Conservation (phyloP, 2,329 filamentous ascomycete species). For the Diaporthe destruens region DNA sequence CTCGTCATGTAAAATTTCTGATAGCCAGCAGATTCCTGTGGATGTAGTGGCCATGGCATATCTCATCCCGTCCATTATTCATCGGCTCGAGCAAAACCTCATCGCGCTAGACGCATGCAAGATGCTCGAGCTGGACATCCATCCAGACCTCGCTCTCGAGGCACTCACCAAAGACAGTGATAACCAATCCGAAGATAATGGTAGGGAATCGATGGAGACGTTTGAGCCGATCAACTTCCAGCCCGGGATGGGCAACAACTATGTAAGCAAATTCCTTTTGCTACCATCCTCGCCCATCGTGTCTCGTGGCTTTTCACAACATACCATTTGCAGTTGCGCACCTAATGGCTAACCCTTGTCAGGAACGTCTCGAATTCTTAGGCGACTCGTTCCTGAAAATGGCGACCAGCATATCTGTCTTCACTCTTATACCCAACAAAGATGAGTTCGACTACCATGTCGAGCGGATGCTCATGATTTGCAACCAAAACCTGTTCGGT, state of each 20-base stretch:
- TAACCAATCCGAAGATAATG: constrained; percentile 78
- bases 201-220: constrained; percentile 46
- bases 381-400: constrained; percentile 97
- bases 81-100: constrained; percentile 84
- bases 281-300: background rate
- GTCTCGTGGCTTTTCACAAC: background rate
- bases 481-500: constrained; percentile 90
- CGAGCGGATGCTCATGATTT: constrained; percentile 89
- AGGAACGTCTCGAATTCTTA: constrained; percentile 89
- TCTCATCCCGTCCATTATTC: constrained; percentile 85
- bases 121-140: constrained; percentile 73
- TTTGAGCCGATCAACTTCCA: constrained; percentile 78
- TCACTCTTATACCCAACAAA: constrained; percentile 79
- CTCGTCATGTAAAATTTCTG: constrained; percentile 35
- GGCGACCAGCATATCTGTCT: constrained; percentile 91
- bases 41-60: constrained; percentile 79
- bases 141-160: constrained; percentile 81
- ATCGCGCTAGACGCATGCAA: constrained; percentile 82
- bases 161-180: constrained; percentile 94
- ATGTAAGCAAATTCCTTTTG: constrained; percentile 54
- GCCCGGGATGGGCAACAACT: constrained; percentile 91
- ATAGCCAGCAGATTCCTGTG: constrained; percentile 69
- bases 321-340: background rate
- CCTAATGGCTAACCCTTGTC: background rate
- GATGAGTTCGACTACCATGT: constrained; percentile 92